phyloP scores from a whole-genome alignment of 225 moss, liverwort and hornwort genomes.

The Bryoerythrophyllum caledonicum region DNA sequence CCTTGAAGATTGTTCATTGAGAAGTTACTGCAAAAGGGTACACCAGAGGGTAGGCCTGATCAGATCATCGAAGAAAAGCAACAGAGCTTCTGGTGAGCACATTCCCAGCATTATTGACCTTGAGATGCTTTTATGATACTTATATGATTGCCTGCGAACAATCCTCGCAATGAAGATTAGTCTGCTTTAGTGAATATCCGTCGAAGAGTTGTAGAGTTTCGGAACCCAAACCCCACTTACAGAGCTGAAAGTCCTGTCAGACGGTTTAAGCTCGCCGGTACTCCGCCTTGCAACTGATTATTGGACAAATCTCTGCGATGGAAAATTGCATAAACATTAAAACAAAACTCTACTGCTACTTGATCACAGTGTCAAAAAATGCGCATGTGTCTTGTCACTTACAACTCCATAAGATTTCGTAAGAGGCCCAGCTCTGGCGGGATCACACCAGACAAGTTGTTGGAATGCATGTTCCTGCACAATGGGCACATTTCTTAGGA shows the following conservation, averaged over 20 bases:
- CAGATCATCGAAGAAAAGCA: slow-evolving; percentile 18
- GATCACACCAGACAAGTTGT: slow-evolving; percentile 48
- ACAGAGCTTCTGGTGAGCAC: not conserved
- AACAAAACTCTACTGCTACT: slow-evolving; percentile 4
- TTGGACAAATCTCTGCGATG: slow-evolving; percentile 52
- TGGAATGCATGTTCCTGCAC: slow-evolving; percentile 47
- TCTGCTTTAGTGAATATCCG: not conserved
- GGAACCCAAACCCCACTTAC: slow-evolving; percentile 40
- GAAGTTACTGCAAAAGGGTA: slow-evolving; percentile 40
- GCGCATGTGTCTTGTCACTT: slow-evolving; percentile 22
- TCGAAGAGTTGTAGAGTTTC: not conserved
- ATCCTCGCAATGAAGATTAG: not conserved
- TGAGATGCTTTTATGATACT: not conserved
- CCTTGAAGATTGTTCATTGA: slow-evolving; percentile 45
- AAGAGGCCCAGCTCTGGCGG: slow-evolving; percentile 48
- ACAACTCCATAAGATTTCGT: slow-evolving; percentile 48
- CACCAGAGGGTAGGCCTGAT: not conserved
- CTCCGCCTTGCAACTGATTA: slow-evolving; percentile 45
- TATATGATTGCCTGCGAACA: not conserved
- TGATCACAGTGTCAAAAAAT: slow-evolving; percentile 4
- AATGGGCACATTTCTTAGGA: not conserved
- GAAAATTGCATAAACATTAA: slow-evolving; percentile 20
- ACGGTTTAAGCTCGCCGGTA: slow-evolving; percentile 49
- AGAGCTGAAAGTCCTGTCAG: slow-evolving; percentile 42
- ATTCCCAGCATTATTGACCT: not conserved